A percentile compares a stretch with the other conserved stretches of the same genome.
These are phyloP conservation scores for Debaryomyces nepalensis DNA, from an alignment of 1,139 yeast species.

Conservation along the genomic window DNA sequence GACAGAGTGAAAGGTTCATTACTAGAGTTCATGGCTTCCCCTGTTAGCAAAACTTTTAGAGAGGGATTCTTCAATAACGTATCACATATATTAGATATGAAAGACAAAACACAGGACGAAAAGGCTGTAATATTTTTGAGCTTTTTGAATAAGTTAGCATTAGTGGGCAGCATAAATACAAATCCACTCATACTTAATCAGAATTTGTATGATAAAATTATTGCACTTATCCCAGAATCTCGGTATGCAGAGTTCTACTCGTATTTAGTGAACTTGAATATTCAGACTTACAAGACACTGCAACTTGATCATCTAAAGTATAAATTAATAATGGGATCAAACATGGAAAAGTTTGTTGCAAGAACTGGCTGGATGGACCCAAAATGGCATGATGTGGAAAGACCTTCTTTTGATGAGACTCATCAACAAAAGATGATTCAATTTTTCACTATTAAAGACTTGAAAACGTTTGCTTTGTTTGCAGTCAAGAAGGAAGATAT, in stretches of 20 bases:
- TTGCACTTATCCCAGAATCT: conserved; percentile 25
- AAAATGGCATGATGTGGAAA: conserved; percentile 42
- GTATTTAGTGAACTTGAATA: conserved; percentile 39
- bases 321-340: conserved; percentile 33
- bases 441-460: conserved; percentile 36
- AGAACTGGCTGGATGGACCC: conserved; percentile 44
- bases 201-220: conserved; percentile 25
- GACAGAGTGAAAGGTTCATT: conserved; percentile 36
- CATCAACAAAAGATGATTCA: conserved; percentile 35
- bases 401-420: conserved; percentile 20
- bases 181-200: conserved; percentile 28
- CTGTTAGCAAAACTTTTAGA: conserved; percentile 24
- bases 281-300: conserved; percentile 28
- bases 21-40: conserved; percentile 31
- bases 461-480: conserved; percentile 28
- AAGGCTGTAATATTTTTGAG: conserved; percentile 28
- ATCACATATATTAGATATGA: conserved; percentile 23
- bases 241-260: conserved; percentile 34
- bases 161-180: conserved; percentile 30
- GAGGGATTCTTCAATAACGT: conserved; percentile 27
- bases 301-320: conserved; percentile 28
- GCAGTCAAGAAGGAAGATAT: conserved; percentile 35
- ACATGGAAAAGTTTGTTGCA: conserved; percentile 37
- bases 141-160: conserved; percentile 29
- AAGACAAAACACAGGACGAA: conserved; percentile 19